Conservation (phyloP, 768 basidiomycete genomes). For the Suillus americanus region DNA sequence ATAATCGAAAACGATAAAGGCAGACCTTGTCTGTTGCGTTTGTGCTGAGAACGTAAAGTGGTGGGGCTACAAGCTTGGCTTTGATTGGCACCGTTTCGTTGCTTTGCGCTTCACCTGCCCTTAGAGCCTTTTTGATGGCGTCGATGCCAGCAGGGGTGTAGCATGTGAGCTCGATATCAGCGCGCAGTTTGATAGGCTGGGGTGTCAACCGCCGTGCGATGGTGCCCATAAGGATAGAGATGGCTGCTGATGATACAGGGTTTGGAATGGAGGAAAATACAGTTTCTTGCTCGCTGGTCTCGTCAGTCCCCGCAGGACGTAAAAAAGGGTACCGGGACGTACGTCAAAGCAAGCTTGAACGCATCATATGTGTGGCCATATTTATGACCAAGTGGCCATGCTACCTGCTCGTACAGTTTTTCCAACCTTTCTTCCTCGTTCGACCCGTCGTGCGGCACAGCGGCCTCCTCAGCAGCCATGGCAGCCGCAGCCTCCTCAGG, state of each 20-base stretch:
- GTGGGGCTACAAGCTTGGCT: constrained; percentile 94
- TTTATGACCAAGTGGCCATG: constrained; percentile 89
- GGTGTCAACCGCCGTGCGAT: constrained; percentile 96
- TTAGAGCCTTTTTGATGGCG: constrained; percentile 90
- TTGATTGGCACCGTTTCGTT: constrained; percentile 93
- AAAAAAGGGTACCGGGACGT: constrained; percentile 25
- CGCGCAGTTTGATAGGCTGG: constrained; percentile 97
- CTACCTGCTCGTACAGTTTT: constrained; percentile 84
- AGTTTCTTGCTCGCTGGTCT: constrained; percentile 62
- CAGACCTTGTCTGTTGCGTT: constrained; percentile 93
- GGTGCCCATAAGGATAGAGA: constrained; percentile 67
- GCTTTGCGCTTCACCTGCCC: constrained; percentile 85
- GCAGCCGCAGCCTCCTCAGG: constrained; percentile 45
- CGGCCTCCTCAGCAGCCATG: constrained; percentile 41
- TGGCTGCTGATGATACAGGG: constrained; percentile 55
- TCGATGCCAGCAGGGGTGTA: constrained; percentile 96
- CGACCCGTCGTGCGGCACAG: constrained; percentile 24
- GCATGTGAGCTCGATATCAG: constrained; percentile 96
- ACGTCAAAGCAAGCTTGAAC: constrained; percentile 96
- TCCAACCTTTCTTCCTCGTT: constrained; percentile 84
- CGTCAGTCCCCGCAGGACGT: not conserved
- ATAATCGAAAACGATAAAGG: not conserved
- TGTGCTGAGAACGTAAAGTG: constrained; percentile 91
- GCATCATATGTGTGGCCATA: constrained; percentile 98
- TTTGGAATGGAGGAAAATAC: constrained; percentile 75